Percentiles rank a stretch among this genome's conserved stretches.
phyloP scores from a whole-genome alignment of 805 yeast genomes.

The Ogataea pilisensis region DNA sequence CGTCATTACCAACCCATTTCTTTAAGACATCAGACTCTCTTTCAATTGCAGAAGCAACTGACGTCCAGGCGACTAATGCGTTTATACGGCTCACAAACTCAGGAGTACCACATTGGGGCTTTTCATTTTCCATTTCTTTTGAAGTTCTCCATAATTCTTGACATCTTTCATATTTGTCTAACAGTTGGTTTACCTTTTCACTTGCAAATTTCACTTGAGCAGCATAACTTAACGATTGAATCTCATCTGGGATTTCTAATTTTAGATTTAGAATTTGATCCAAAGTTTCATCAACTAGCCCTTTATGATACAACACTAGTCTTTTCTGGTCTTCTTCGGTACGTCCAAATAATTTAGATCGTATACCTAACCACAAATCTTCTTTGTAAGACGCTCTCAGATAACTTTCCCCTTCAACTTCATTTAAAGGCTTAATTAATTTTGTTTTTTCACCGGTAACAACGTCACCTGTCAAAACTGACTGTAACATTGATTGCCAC shows the following conservation, averaged over 20 bases:
- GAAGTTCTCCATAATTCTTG: slow-evolving; percentile 76
- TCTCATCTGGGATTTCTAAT: slow-evolving; percentile 39
- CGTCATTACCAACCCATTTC: slow-evolving; percentile 83
- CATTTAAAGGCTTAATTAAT: slow-evolving; percentile 47
- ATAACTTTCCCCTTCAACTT: slow-evolving; percentile 42
- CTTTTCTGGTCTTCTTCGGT: slow-evolving; percentile 74
- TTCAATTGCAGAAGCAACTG: slow-evolving; percentile 65
- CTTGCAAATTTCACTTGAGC: slow-evolving; percentile 33
- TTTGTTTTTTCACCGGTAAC: slow-evolving; percentile 85
- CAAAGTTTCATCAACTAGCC: slow-evolving; percentile 67
- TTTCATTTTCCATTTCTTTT: slow-evolving; percentile 73
- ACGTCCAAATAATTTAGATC: slow-evolving; percentile 78
- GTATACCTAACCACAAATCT: slow-evolving; percentile 81
- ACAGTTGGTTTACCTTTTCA: slow-evolving; percentile 48
- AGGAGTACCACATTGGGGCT: slow-evolving; percentile 61
- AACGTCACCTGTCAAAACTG: slow-evolving; percentile 93
- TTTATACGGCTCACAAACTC: slow-evolving; percentile 65
- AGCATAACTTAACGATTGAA: slow-evolving; percentile 15
- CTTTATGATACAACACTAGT: slow-evolving; percentile 63
- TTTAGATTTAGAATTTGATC: slow-evolving; percentile 66
- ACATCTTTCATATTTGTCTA: slow-evolving; percentile 60
- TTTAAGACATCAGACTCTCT: slow-evolving; percentile 57
- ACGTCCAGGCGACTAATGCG: slow-evolving; percentile 80
- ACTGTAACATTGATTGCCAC: slow-evolving; percentile 92
- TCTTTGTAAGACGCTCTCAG: slow-evolving; percentile 56